Percentiles rank a stretch among this genome's conserved stretches.
Evolutionary conservation across 805 yeast genomes (phyloP).

Genomic region (Pichia sporocuriosa): DNA sequence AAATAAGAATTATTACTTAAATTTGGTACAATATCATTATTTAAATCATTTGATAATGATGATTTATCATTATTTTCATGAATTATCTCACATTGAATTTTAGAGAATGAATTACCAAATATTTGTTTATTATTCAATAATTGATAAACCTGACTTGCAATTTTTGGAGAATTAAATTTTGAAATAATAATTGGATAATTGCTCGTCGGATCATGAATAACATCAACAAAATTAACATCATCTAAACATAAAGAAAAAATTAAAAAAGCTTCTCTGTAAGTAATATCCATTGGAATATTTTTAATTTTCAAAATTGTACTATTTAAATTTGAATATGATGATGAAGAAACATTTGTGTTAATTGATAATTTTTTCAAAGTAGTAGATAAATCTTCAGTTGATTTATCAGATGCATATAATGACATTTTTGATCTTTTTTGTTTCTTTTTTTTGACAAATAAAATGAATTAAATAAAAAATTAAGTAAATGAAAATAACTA

Average conservation of each 20-base stretch:
- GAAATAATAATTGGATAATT: conserved; percentile 36
- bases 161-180: conserved; percentile 36
- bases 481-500: not conserved
- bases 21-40: too few species aligned
- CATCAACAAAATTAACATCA: conserved; percentile 37
- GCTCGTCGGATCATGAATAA: conserved; percentile 25
- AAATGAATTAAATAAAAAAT: not conserved
- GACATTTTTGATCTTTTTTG: too few species aligned
- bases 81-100: conserved; percentile 34
- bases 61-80: conserved; percentile 7
- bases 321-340: not conserved
- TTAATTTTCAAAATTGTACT: conserved; percentile 33
- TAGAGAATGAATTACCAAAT: conserved; percentile 44
- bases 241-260: conserved; percentile 67
- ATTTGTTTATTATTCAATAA: conserved; percentile 36
- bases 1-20: conserved; percentile 1
- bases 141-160: conserved; percentile 39
- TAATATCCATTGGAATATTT: conserved; percentile 58
- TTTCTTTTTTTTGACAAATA: too few species aligned
- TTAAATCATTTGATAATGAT: conserved; percentile 8
- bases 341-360: not conserved
- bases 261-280: conserved; percentile 59
- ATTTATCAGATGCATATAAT: conserved; percentile 6
- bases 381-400: conserved; percentile 13
- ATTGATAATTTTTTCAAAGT: conserved; percentile 12